Conservation (phyloP, 148 eudicot species). For the Dianthus caryophyllus region DNA sequence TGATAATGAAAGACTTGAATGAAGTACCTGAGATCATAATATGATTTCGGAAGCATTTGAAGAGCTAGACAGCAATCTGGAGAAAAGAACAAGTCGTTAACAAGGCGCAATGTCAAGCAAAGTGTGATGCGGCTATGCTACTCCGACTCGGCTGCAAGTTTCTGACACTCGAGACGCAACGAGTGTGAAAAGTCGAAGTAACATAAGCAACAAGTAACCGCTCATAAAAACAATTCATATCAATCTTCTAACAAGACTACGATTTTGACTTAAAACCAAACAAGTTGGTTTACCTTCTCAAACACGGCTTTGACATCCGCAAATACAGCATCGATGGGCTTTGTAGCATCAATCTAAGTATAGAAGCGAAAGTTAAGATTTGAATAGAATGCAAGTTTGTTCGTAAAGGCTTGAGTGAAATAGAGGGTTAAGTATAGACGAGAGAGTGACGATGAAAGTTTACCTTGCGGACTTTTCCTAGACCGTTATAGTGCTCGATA, state of each 20-base stretch:
- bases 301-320: slow-evolving; percentile 59
- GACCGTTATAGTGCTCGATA: slow-evolving; percentile 30
- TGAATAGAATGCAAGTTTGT: not conserved
- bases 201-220: not conserved
- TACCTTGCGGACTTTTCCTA: slow-evolving; percentile 40
- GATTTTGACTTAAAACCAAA: not conserved
- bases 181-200: too few relatives aligned
- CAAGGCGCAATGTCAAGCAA: not conserved
- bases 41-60: slow-evolving; percentile 7
- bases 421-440: not conserved
- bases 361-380: not conserved
- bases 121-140: too few relatives aligned
- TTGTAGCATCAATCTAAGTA: slow-evolving; percentile 66
- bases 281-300: slow-evolving; percentile 45
- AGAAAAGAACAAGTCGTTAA: not conserved
- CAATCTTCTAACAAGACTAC: not conserved
- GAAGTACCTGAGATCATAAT: slow-evolving; percentile 10
- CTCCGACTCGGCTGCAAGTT: too few relatives aligned
- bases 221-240: not conserved
- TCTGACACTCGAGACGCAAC: too few relatives aligned
- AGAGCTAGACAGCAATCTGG: slow-evolving; percentile 29
- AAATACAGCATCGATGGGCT: slow-evolving; percentile 68
- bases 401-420: not conserved
- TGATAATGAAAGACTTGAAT: not conserved
- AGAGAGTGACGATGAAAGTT: not conserved